Base-by-base conservation (phyloP, 2,329 filamentous ascomycete species). In the Aspergillus puulaauensis region DNA sequence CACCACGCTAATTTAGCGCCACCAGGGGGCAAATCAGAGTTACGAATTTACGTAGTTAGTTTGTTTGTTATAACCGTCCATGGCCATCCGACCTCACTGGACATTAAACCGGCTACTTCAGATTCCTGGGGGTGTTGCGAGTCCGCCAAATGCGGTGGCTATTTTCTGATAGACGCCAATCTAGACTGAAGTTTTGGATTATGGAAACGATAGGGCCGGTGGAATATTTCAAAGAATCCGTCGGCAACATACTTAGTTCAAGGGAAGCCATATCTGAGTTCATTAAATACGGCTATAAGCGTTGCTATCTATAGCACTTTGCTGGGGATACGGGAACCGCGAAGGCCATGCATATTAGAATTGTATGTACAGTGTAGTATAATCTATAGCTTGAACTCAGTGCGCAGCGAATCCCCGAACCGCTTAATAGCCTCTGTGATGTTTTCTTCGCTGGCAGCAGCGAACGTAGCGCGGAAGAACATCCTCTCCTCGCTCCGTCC, bases 391-490 rank as follows among this genome's bases (percentile, higher is more conserved):
- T 75, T 76, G 72, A 89, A 90, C 59, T 81, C 79, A 58, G 79
- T 82, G 63, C 85, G 83, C 41, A 98, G 79, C 7, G 91, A 90
- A 56, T 83, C 81, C 0, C 91, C 91, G 65, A 99, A 88, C 58
- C 93, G 80, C 61, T 81, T 80, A 57, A 92, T 91, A 1, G 90
- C 90, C 68, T 87, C 83, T 3, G 80, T 80, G 81, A 93, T 92
- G 64, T 86, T 84, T 54, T 87, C 83, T 14, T 83, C 81, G 12
- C 84, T 86, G 2, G 92, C 92, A 39, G 92, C 88, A 0, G 93
- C 93, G 78, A 90, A 99, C 0, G 93, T 99, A 4, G 90, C 87
- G 52, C 95, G 85, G 81, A 98, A 96, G 78, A 91, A 97, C 75
- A 96, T 80, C 27, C 86, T 88, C 11, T 81, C 79, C 53, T 77